A percentile compares a stretch with the other conserved stretches of the same genome.
Conservation (phyloP, 495 filamentous ascomycete genomes). For the Tetracladium marchalianum region DNA sequence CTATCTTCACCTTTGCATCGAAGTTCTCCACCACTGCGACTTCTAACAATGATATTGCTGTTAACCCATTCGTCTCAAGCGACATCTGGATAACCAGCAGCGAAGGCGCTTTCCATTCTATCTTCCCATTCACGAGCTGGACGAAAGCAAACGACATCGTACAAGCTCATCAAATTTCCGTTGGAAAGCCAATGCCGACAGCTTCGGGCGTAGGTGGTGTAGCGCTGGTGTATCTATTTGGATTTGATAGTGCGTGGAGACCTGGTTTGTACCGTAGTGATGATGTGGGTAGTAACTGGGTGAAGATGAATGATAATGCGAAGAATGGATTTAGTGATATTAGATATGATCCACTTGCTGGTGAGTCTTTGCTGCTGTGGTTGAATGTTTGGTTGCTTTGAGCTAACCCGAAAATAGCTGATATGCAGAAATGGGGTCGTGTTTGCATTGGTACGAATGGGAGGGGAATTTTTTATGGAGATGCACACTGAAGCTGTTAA, state of each 20-base stretch:
- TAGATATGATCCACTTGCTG: constrained; percentile 31
- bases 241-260: neutral
- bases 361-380: constrained; percentile 23
- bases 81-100: constrained; percentile 43
- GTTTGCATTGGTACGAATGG: constrained; percentile 44
- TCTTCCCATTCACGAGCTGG: constrained; percentile 34
- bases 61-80: constrained; percentile 34
- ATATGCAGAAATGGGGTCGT: constrained; percentile 27
- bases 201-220: too few species aligned
- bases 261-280: constrained; percentile 22
- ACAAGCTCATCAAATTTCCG: too few species aligned
- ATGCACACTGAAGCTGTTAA: too few species aligned
- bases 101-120: constrained; percentile 38
- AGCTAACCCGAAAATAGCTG: too few species aligned
- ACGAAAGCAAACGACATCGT: constrained; percentile 7
- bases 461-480: constrained; percentile 39
- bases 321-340: constrained; percentile 37
- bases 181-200: too few species aligned
- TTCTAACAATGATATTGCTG: constrained; percentile 21
- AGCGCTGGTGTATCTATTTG: neutral
- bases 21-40: neutral
- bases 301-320: constrained; percentile 36
- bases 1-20: constrained; percentile 5
- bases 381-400: constrained; percentile 24
- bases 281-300: constrained; percentile 38